Evolutionary conservation across 306 rosid species (phyloP).

Genomic region (Potentilla sterilis): DNA sequence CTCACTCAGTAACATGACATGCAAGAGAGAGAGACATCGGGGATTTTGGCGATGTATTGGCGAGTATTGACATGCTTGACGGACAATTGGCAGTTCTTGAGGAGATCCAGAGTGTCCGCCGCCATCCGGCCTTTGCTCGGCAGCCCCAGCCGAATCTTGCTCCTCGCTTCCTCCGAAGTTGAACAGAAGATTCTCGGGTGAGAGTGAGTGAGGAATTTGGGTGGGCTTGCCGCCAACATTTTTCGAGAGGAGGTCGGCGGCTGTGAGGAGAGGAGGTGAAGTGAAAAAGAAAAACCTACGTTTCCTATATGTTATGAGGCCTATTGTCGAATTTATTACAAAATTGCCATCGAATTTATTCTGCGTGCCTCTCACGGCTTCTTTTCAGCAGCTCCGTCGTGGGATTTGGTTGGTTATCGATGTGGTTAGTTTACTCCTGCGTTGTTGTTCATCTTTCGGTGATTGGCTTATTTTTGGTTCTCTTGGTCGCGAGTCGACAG

Average conservation of each 20-base stretch:
- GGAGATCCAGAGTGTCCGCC: conserved; percentile 75
- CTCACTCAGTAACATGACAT: not conserved
- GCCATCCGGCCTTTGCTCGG: conserved; percentile 97
- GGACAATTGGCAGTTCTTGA: conserved; percentile 85
- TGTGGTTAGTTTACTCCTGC: too few relatives aligned
- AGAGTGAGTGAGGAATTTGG: conserved; percentile 14
- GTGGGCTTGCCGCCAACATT: conserved; percentile 15
- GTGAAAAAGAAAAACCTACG: too few relatives aligned
- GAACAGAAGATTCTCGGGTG: conserved; percentile 4
- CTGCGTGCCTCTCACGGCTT: too few relatives aligned
- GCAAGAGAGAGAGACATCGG: conserved; percentile 47
- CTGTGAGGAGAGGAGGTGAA: not conserved
- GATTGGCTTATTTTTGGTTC: too few relatives aligned
- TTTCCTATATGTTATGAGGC: too few relatives aligned
- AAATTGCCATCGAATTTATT: too few relatives aligned
- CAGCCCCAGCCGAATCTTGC: conserved; percentile 70
- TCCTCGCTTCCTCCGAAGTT: conserved; percentile 36
- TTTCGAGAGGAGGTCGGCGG: not conserved
- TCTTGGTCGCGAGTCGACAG: too few relatives aligned
- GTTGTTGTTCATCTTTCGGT: too few relatives aligned
- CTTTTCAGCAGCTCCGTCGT: too few relatives aligned
- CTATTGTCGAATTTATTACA: too few relatives aligned
- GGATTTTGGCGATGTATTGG: conserved; percentile 81
- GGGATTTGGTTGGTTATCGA: too few relatives aligned
- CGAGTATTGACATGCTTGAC: conserved; percentile 89